Conservation (phyloP, 257 asterid species). For the Solanum chiquidenum region DNA sequence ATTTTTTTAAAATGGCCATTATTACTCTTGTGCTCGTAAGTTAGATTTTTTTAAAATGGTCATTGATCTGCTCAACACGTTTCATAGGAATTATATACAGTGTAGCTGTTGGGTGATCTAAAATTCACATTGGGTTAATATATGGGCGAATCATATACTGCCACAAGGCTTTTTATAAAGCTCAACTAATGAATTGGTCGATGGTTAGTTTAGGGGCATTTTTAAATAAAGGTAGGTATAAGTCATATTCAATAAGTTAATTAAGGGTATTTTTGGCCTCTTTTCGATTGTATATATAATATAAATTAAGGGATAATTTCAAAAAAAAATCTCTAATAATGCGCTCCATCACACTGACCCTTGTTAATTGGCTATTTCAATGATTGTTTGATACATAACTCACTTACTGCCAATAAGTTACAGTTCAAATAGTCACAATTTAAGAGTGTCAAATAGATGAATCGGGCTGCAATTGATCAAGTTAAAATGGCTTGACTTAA, state of each 20-base stretch:
- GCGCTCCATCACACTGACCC: background rate
- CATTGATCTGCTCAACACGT: too few species aligned
- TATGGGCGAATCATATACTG: background rate
- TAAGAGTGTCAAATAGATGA: background rate
- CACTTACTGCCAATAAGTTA: too few species aligned
- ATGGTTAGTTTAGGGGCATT: background rate
- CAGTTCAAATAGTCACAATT: background rate
- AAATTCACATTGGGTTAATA: background rate
- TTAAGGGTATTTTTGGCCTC: background rate
- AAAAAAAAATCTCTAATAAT: too few species aligned
- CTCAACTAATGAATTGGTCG: background rate
- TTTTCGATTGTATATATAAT: too few species aligned
- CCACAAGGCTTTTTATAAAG: background rate
- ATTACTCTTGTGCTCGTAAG: too few species aligned
- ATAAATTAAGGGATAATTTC: background rate
- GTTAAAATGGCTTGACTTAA: background rate
- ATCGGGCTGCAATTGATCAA: background rate
- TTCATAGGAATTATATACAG: too few species aligned
- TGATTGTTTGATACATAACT: background rate
- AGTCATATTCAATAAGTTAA: background rate
- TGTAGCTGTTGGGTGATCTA: too few species aligned
- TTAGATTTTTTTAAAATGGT: too few species aligned
- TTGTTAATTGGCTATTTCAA: background rate
- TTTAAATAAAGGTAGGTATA: background rate
- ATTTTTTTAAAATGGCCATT: too few species aligned